Evolutionary conservation across 2,329 filamentous ascomycete genomes (phyloP), one percentile per base, ranked within the genome.

Genomic region (Cryphonectria nitschkei): DNA sequence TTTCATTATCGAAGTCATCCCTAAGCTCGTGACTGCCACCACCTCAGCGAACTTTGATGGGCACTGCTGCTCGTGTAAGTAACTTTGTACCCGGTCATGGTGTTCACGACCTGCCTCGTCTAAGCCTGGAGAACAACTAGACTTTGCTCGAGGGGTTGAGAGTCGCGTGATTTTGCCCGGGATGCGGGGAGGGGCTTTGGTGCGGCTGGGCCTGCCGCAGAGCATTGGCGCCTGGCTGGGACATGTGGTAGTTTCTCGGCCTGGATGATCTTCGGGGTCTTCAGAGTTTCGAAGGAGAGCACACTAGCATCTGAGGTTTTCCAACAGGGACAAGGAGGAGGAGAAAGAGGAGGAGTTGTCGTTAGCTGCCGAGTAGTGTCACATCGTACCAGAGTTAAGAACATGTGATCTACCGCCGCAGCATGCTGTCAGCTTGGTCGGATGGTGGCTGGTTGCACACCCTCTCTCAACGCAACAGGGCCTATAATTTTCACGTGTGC

Each of bases 71-170:
- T 75, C 32, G 77, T 78, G 76, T 92, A 92, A 0, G 76, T 78
- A 41, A 91, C 86, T 54, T 84, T 78, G 76, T 88, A 92, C 19
- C 84, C 86, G 9, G 84, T 80, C 70, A 92, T 82, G 9, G 81
- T 84, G 77, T 88, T 90, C 65, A 80, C 78, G 65, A 92, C 81
- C 79, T 93, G 91, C 67, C 84, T 84, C n/a, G 87, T 26, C 26
- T 26, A 26, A 26, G 26, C 26, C 26, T 26, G 26, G 26, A 26
- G 26, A 26, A 26, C 26, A 26, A 26, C 26, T 26, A 1, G 26
- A 26, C 26, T 26, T 26, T 26, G 26, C 26, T 26, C 26, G 26
- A 26, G 26, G 26, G 91, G 77, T 93, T 91, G 46, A 90, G 77
- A 67, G 91, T 78, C n/a, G 87, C 85, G 76, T 91, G 81, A 79